These are phyloP conservation scores for Atalantia buxifolia DNA, from an alignment of 345 rosid species.

Conservation along the genomic window DNA sequence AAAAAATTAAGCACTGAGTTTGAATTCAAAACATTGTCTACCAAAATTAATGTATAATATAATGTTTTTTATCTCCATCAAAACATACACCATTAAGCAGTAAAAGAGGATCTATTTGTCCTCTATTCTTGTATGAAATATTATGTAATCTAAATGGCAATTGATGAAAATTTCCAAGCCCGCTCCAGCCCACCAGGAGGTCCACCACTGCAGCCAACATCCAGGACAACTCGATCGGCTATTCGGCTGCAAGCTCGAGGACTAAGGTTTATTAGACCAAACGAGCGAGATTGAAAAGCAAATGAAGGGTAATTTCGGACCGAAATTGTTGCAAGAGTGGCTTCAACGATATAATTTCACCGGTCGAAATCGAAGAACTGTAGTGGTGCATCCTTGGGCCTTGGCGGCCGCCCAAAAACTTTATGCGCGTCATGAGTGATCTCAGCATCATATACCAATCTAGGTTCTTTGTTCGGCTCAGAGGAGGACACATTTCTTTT, in stretches of 20 bases:
- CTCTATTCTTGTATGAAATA: too few relatives aligned
- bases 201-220: too few relatives aligned
- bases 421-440: constrained; percentile 27
- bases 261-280: neutral
- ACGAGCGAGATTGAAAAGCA: neutral
- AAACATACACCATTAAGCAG: too few relatives aligned
- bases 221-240: neutral
- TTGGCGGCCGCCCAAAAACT: constrained; percentile 30
- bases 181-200: too few relatives aligned
- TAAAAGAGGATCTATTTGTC: too few relatives aligned
- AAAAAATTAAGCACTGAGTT: too few relatives aligned
- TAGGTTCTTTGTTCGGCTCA: constrained; percentile 13
- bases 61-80: too few relatives aligned
- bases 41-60: too few relatives aligned
- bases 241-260: constrained; percentile 11
- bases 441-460: constrained; percentile 33
- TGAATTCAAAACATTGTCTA: too few relatives aligned
- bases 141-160: too few relatives aligned
- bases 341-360: constrained; percentile 16
- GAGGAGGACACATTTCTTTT: too few relatives aligned
- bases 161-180: too few relatives aligned
- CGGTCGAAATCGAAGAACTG: constrained; percentile 10
- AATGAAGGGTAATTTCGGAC: constrained; percentile 40
- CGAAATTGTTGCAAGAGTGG: constrained; percentile 20
- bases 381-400: constrained; percentile 27